phyloP scores from a whole-genome alignment of 352 stramenopile genomes.

The Elongisporangium anandrum region DNA sequence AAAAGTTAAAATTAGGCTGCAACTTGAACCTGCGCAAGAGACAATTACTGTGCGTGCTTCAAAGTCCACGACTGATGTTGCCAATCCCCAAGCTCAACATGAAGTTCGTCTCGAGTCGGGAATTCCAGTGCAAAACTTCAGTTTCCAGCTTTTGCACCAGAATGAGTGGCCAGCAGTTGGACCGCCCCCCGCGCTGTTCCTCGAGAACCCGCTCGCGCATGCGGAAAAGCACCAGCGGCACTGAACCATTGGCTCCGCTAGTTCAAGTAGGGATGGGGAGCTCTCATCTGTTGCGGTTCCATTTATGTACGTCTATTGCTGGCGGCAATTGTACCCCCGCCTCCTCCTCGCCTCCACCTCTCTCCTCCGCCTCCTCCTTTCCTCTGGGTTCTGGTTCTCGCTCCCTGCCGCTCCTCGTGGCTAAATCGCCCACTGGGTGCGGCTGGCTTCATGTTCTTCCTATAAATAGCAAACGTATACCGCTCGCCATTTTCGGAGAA shows the following conservation, averaged over 20 bases:
- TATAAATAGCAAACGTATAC: background rate
- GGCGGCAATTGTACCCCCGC: background rate
- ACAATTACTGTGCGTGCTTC: background rate
- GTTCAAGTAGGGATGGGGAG: constrained; percentile 18
- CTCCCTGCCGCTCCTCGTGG: background rate
- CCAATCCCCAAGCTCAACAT: background rate
- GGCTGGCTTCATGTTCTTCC: background rate
- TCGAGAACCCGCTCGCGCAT: background rate
- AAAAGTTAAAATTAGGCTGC: background rate
- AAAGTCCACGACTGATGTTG: background rate
- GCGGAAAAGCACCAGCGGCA: background rate
- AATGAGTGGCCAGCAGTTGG: constrained; percentile 1
- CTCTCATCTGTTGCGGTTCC: background rate
- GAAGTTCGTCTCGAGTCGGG: background rate
- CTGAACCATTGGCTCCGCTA: constrained; percentile 12
- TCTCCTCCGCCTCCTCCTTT: background rate
- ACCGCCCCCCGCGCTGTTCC: background rate
- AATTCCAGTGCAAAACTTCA: background rate
- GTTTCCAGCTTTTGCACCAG: background rate
- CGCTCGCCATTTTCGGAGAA: background rate
- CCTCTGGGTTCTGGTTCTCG: background rate
- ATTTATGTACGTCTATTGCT: constrained; percentile 2
- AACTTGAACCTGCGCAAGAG: background rate
- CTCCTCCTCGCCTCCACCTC: background rate
- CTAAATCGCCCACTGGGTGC: background rate